Evolutionary conservation across 73 alveolate species (phyloP).

Genomic region (Breviolum minutum): DNA sequence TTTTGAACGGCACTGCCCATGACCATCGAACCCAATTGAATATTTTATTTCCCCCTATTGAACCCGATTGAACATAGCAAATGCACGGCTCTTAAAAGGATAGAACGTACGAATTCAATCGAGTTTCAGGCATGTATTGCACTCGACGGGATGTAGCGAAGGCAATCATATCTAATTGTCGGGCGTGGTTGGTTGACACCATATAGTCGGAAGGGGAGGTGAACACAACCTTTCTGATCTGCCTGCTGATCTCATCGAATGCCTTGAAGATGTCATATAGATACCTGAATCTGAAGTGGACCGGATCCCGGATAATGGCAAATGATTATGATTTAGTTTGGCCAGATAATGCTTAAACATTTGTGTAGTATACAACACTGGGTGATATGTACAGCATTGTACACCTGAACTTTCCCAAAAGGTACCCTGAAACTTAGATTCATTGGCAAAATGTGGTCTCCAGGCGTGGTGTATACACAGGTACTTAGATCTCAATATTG

Average conservation of each 20-base stretch:
- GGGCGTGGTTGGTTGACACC: background rate
- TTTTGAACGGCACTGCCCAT: background rate
- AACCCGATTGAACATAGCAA: too few relatives aligned
- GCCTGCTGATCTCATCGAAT: background rate
- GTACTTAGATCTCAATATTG: too few relatives aligned
- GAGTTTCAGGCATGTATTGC: background rate
- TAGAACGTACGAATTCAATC: background rate
- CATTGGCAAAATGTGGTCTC: too few relatives aligned
- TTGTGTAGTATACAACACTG: too few relatives aligned
- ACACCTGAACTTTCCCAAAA: too few relatives aligned
- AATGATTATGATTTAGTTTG: too few relatives aligned
- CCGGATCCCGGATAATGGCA: too few relatives aligned
- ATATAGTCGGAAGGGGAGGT: slow-evolving; percentile 28
- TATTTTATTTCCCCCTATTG: background rate
- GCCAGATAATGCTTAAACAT: too few relatives aligned
- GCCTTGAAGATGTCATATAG: background rate
- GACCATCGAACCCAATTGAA: background rate
- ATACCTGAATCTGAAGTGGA: background rate
- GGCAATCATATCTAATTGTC: background rate
- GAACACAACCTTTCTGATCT: background rate
- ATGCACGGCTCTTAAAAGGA: too few relatives aligned
- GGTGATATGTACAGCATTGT: too few relatives aligned
- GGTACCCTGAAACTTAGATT: too few relatives aligned
- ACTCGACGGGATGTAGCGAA: background rate
- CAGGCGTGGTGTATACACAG: too few relatives aligned